Base-by-base conservation (phyloP, 192 early-diverging fungal species). In the Mycoemilia scoparia region DNA sequence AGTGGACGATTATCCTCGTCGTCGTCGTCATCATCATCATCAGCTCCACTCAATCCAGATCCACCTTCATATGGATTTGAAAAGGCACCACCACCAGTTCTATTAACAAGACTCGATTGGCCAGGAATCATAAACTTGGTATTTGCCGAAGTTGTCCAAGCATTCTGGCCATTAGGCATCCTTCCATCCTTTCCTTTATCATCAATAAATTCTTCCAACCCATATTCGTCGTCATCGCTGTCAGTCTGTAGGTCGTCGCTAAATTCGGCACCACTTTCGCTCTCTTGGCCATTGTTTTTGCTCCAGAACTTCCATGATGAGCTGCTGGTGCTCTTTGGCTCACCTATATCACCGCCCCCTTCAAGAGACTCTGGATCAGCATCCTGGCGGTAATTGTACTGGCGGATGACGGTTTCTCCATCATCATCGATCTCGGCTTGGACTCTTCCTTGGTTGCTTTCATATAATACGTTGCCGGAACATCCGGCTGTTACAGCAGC, bases 341-440 rank as follows among this genome's bases (percentile, higher is more conserved):
- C 42, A 21, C 23, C 30, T 8, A 16, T 36, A 1, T 36, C 25
- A 30, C 59, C 53, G 18, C 59, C 59, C 7, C 47, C 38, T 29
- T 62, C 59, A 12, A 62, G 53, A 18, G 44, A 37, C 2, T 48
- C 48, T 3, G 53, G 59, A 26, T 62, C 59, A 10, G 29, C 41
- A 1, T 44, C 35, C 10, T 20, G 21, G 22, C 11, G 12, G 30
- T 39, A 21, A 38, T 34, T 54, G 57, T 54, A 51, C 39, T 52
- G 45, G 36, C 49, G 43, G 16, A 66, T 51, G 18, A 60, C 49
- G 24, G 41, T 46, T 36, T 62, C 59, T 21, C 59, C 59, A 21
- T 62, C 59, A 17, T 59, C 63, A 29, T 59, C 52, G n/a, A 60
- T 28, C 38, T 56, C 48, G 31, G 59, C 34, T 15, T 55, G 46